A percentile compares a stretch with the other conserved stretches of the same genome.
phyloP scores from a whole-genome alignment of 140 eudicot genomes.

The Ambrosia hybrid region DNA sequence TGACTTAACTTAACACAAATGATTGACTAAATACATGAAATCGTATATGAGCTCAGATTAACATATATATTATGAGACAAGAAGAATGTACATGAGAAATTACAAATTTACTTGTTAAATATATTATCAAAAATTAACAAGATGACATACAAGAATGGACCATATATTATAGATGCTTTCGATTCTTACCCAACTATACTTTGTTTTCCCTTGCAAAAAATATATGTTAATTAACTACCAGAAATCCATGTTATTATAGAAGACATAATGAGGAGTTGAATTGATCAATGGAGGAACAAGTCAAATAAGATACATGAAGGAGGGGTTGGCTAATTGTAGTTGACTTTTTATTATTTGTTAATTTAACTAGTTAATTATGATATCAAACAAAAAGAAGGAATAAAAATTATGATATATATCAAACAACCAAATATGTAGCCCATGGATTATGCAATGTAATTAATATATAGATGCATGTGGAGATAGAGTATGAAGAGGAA shows the following conservation, averaged over 20 bases:
- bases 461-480: constrained; percentile 8
- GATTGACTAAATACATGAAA: not conserved
- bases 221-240: not conserved
- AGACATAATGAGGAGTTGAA: not conserved
- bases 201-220: not conserved
- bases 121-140: not conserved
- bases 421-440: not conserved
- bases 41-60: not conserved
- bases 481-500: not conserved
- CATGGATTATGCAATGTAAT: not conserved
- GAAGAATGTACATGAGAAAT: not conserved
- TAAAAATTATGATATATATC: not conserved
- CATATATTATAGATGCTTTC: constrained; percentile 1
- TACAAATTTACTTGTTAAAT: not conserved
- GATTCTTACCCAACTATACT: not conserved
- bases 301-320: not conserved
- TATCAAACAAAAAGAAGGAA: not conserved
- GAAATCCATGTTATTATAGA: constrained; percentile 3
- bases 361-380: constrained; percentile 1
- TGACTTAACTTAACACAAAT: not conserved
- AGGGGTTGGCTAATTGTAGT: constrained; percentile 3
- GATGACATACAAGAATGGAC: not conserved
- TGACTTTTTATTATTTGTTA: not conserved
- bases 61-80: not conserved
- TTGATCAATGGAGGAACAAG: constrained; percentile 9